Conservation (phyloP, 345 rosid species). For the Mercurialis annua region DNA sequence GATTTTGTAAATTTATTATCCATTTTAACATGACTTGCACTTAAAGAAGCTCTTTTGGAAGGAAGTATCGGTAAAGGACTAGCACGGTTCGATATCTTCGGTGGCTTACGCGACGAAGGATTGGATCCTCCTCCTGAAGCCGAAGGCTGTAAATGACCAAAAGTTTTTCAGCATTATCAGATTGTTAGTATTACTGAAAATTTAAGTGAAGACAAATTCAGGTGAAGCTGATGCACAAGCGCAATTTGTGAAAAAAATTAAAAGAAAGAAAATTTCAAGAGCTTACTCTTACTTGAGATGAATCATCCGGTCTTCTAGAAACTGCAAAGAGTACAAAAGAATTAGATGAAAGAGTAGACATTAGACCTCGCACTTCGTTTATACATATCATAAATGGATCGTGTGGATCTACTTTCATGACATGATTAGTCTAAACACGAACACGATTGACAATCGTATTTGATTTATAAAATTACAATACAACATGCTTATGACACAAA, state of each 20-base stretch:
- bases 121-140: slow-evolving; percentile 15
- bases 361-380: too few species aligned
- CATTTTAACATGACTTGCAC: slow-evolving; percentile 23
- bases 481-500: too few species aligned
- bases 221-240: too few species aligned
- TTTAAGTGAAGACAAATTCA: too few species aligned
- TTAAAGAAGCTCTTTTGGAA: slow-evolving; percentile 22
- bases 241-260: not conserved
- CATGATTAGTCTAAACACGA: too few species aligned
- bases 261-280: too few species aligned
- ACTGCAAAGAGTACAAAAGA: slow-evolving; percentile 25
- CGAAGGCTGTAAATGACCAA: slow-evolving; percentile 14
- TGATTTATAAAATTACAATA: too few species aligned
- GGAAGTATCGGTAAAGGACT: slow-evolving; percentile 18
- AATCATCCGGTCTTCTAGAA: slow-evolving; percentile 16
- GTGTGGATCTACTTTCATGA: too few species aligned
- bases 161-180: not conserved
- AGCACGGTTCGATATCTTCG: slow-evolving; percentile 17
- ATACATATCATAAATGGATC: too few species aligned
- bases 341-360: not conserved
- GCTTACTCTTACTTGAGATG: slow-evolving; percentile 26
- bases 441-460: too few species aligned
- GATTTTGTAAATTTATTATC: slow-evolving; percentile 25
- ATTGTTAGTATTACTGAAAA: too few species aligned
- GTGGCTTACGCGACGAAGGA: slow-evolving; percentile 25